Evolutionary conservation across 1,139 yeast genomes (phyloP), one percentile per base, ranked within the genome.

Genomic region (Zygoascus sp.): DNA sequence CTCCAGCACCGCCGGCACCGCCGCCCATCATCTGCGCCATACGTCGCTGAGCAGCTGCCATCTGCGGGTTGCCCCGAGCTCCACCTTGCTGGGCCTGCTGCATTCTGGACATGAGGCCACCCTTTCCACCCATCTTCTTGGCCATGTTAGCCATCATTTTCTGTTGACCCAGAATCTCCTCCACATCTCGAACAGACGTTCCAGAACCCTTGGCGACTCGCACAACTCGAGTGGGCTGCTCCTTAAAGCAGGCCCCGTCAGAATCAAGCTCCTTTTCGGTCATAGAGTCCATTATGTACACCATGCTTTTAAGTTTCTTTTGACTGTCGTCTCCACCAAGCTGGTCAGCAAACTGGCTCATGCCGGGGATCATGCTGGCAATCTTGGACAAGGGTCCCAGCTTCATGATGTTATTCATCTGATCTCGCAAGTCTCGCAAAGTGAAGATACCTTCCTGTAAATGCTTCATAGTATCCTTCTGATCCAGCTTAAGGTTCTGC

Each of bases 171-270:
- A 92, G 73, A 27, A 90, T 88, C 77, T 89, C 89, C 64, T 92
- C 97, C 20, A 92, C 96, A 57, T 92, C 98, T 3, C 89, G 80
- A 0, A 86, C 96, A 2, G 92, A 73, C 35, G 97, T 88, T 13
- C 98, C 98, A 5, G 96, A 83, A n/a, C 98, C 98, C 53, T 87
- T 76, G 0, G 98, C 97, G 6, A 92, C 94, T 58, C 98, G 76
- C 17, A 90, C 78, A 47, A 92, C 80, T 64, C 98, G 78, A 44
- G 82, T 76, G 3, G 97, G 98, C 63, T 90, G 81, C 45, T 82
- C 81, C 41, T 79, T 75, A 65, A 92, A 89, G 22, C 87, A 70
- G 53, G 80, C 73, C 1, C 98, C 98, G 64, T 92, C 98, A 53
- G 89, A 79, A 58, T 89, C 96, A 53, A 92, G 77, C 69, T 92